Evolutionary conservation across 1,284 basidiomycete species (phyloP).

Genomic region (Rhodotorula sp.): DNA sequence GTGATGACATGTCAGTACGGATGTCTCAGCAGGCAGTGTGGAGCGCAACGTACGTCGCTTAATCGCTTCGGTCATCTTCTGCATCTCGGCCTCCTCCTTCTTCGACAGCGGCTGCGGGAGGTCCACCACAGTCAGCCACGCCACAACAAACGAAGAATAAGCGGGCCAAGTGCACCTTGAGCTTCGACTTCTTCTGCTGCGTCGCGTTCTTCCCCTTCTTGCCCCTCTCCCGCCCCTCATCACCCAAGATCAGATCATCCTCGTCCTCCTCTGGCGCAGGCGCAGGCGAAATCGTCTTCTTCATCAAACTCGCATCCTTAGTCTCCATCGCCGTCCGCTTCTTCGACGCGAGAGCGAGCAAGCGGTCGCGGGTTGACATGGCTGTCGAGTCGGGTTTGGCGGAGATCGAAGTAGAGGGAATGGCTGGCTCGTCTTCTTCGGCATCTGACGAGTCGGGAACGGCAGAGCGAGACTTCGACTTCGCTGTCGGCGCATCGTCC

Average conservation of each 20-base stretch:
- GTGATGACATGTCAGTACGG: too few species aligned
- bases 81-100: slow-evolving; percentile 30
- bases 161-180: not conserved
- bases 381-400: not conserved
- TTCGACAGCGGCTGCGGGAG: slow-evolving; percentile 15
- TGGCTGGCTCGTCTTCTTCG: slow-evolving; percentile 2
- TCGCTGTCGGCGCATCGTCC: not conserved
- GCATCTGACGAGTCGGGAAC: slow-evolving; percentile 3
- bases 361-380: not conserved
- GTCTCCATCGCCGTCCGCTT: not conserved
- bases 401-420: too few species aligned
- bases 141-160: too few species aligned
- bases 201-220: not conserved
- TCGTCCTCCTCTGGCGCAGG: not conserved
- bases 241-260: slow-evolving; percentile 1
- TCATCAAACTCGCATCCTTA: not conserved
- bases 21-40: not conserved
- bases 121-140: not conserved
- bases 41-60: slow-evolving; percentile 15
- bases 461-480: not conserved
- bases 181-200: not conserved
- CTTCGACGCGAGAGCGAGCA: not conserved
- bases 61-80: slow-evolving; percentile 9
- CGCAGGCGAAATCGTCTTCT: not conserved
- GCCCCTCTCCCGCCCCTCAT: not conserved